A percentile compares a stretch with the other conserved stretches of the same genome.
Evolutionary conservation across 129 eudicot species (phyloP).

Genomic region (Ambrosia artemisiifolia): DNA sequence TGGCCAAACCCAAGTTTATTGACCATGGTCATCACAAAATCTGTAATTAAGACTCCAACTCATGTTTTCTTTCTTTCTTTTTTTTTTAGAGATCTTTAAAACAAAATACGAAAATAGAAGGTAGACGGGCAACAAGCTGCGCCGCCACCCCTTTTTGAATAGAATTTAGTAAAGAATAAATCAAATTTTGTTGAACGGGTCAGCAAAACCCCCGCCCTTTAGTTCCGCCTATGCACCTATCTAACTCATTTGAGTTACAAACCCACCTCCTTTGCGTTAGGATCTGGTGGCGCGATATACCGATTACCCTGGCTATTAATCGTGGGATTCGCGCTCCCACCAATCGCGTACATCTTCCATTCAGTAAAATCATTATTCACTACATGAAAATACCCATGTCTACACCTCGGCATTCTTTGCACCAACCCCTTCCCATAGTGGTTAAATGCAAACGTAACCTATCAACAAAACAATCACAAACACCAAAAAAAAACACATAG

Average conservation of each 20-base stretch:
- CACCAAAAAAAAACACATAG: neutral
- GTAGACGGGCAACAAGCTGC: too few relatives aligned
- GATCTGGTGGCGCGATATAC: conserved; percentile 46
- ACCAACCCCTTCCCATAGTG: conserved; percentile 50
- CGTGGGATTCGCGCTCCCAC: conserved; percentile 62
- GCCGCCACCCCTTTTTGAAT: too few relatives aligned
- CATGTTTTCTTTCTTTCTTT: too few relatives aligned
- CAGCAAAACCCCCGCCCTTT: too few relatives aligned
- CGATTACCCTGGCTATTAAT: conserved; percentile 71
- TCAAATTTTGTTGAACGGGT: too few relatives aligned
- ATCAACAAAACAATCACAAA: neutral
- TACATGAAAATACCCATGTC: conserved; percentile 61
- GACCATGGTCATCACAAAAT: too few relatives aligned
- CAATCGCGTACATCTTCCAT: conserved; percentile 71
- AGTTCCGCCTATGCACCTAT: too few relatives aligned
- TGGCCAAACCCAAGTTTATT: too few relatives aligned
- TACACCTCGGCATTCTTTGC: conserved; percentile 65
- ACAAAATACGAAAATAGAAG: too few relatives aligned
- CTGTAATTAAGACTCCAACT: too few relatives aligned
- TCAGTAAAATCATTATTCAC: conserved; percentile 58
- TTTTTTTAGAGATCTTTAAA: too few relatives aligned
- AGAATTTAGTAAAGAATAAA: too few relatives aligned
- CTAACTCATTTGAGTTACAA: neutral
- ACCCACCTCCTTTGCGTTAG: conserved; percentile 52
- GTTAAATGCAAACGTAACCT: conserved; percentile 59